Percentiles rank a stretch among this genome's conserved stretches.
These are phyloP conservation scores for Phaseolus coccineus DNA, from an alignment of 331 rosid species.

Conservation along the genomic window DNA sequence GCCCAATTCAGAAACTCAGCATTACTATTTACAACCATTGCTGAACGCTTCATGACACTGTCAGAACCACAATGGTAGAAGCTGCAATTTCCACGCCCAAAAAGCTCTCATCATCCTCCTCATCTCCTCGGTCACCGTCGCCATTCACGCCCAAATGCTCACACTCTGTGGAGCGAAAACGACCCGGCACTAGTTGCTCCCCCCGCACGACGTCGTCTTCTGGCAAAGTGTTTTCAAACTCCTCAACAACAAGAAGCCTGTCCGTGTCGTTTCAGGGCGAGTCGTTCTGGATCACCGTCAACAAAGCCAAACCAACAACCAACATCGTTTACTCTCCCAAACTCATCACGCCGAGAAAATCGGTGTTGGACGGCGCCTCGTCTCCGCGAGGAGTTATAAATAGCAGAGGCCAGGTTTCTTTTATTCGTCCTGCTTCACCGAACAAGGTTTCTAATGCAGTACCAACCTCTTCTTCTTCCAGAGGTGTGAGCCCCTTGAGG, in stretches of 20 bases:
- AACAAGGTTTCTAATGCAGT: background rate
- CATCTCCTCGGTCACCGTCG: background rate
- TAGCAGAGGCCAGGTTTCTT: conserved; percentile 13
- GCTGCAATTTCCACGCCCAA: background rate
- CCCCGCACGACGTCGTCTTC: background rate
- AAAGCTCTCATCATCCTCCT: background rate
- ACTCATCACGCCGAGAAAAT: background rate
- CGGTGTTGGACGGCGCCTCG: background rate
- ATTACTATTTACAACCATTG: too few relatives aligned
- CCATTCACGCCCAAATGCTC: background rate
- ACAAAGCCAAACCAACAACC: background rate
- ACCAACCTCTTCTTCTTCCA: background rate
- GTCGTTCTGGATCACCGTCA: conserved; percentile 4
- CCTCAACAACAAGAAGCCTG: background rate
- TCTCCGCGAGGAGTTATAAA: background rate
- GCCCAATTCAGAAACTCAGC: background rate
- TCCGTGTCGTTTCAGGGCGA: conserved; percentile 13
- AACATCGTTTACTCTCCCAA: background rate
- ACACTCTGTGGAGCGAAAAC: background rate
- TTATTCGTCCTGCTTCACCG: background rate
- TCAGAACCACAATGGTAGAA: background rate
- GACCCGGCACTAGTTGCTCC: background rate
- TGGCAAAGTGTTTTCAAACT: background rate
- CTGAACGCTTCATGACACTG: background rate
- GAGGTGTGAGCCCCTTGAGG: background rate